Evolutionary conservation across 352 stramenopile genomes (phyloP).

Genomic region (Phytopythium cucurbitacearum): DNA sequence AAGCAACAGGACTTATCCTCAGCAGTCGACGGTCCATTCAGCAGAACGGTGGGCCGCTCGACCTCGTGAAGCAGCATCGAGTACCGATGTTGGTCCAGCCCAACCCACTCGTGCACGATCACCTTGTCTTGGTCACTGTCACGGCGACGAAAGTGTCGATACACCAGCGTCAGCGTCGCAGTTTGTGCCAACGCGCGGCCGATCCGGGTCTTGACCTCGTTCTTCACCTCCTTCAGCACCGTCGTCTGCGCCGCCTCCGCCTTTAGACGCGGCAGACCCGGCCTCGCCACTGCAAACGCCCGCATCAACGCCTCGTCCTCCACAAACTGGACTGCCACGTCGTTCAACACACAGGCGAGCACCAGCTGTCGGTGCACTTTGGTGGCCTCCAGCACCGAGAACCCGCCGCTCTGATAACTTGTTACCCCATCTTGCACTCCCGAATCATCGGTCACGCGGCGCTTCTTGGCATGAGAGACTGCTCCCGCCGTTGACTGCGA

Average conservation of each 20-base stretch:
- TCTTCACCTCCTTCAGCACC: conserved; percentile 19
- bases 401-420: not conserved
- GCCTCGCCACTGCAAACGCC: conserved; percentile 24
- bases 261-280: conserved; percentile 16
- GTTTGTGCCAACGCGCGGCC: conserved; percentile 11
- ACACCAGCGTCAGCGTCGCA: conserved; percentile 24
- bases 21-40: not conserved
- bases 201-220: conserved; percentile 5
- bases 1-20: conserved; percentile 9
- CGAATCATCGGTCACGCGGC: not conserved
- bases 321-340: conserved; percentile 27
- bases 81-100: conserved; percentile 15
- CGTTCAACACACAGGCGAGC: conserved; percentile 34
- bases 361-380: conserved; percentile 33
- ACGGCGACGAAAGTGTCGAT: conserved; percentile 8
- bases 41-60: not conserved
- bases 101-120: conserved; percentile 14
- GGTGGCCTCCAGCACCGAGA: conserved; percentile 6
- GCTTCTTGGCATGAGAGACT: conserved; percentile 4
- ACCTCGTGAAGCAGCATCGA: conserved; percentile 19
- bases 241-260: conserved; percentile 8
- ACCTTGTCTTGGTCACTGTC: not conserved
- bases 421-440: not conserved
- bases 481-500: not conserved
- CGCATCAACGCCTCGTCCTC: conserved; percentile 31